Evolutionary conservation across 495 filamentous ascomycete genomes (phyloP), one percentile per base, ranked within the genome.

Genomic region (Penicillium salamii): DNA sequence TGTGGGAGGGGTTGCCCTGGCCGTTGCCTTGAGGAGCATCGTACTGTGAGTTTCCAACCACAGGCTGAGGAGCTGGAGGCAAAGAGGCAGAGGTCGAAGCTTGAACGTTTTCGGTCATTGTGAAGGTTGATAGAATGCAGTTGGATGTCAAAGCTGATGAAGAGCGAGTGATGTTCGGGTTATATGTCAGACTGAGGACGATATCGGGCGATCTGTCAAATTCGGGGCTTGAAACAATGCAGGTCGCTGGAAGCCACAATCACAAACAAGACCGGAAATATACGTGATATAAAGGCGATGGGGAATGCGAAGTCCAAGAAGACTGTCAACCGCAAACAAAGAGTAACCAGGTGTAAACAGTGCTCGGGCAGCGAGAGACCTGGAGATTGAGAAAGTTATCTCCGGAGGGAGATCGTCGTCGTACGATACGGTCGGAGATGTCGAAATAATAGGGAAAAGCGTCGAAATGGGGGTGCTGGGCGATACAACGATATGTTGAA

Each of bases 61-160:
- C 79, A 29, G 81, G 66, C 67, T 85, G 83, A 20, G 84, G 82
- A 19, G 84, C 82, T 11, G 80, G 80, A 13, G 85, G 84, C 38
- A 87, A 78, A 20, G 76, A 66, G 11, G 80, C 70, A 35, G 78
- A 61, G 54, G 77, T 66, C 41, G 80, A 55, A 54, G 77, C 67
- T 33, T 79, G 69, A 54, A 74, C 75, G 71, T 77, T 82, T 57
- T 90, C 86, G 67, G 85, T 79, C 86, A 90, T 90, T 61, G 67
- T 68, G 67, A 61, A 56, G 53, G 40, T 48, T 48, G 13, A 20
- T 43, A 39, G 38, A 45, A 47, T 42, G 45, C 48, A 41, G 44
- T 53, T 54, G 55, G 24, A 48, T 31, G 5, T 34, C 35, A 40
- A 46, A 58, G 44, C 23, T 43, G 51, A 55, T 55, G 49, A 48